Conservation (phyloP, 768 basidiomycete genomes). For the Dioszegia aurantiaca region DNA sequence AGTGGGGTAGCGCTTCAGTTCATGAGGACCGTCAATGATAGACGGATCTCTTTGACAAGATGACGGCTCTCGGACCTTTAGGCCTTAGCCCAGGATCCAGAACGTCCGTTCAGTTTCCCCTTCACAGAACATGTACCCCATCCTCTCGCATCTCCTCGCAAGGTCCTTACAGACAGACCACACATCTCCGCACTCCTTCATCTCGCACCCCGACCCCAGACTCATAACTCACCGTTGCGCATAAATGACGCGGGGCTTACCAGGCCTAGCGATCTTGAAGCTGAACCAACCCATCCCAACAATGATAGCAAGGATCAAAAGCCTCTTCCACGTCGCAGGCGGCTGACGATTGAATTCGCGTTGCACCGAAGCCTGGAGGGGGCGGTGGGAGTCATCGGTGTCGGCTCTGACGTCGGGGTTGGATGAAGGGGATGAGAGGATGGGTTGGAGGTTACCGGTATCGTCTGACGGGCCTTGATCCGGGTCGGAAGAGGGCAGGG, state of each 20-base stretch:
- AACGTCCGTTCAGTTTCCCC: too few species aligned
- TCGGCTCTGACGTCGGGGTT: background rate
- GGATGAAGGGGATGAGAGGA: background rate
- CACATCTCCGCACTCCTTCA: too few species aligned
- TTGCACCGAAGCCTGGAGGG: slow-evolving; percentile 37
- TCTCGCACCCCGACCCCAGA: background rate
- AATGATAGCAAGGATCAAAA: slow-evolving; percentile 55
- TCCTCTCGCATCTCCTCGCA: too few species aligned
- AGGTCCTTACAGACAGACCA: too few species aligned
- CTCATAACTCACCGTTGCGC: slow-evolving; percentile 61
- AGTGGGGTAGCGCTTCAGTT: too few species aligned
- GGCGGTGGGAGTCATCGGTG: slow-evolving; percentile 21
- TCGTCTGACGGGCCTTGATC: background rate
- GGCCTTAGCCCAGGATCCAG: too few species aligned
- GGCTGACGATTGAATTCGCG: slow-evolving; percentile 55
- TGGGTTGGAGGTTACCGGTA: background rate
- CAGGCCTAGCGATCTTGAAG: slow-evolving; percentile 47
- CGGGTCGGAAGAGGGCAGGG: slow-evolving; percentile 7
- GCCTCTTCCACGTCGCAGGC: slow-evolving; percentile 58
- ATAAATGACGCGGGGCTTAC: slow-evolving; percentile 56
- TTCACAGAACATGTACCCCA: too few species aligned
- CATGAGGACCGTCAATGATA: too few species aligned
- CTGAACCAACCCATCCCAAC: slow-evolving; percentile 57
- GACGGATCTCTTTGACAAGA: too few species aligned
- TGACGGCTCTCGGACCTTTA: too few species aligned